Base-by-base conservation (phyloP, 495 filamentous ascomycete species). In the Xylaria acuta region DNA sequence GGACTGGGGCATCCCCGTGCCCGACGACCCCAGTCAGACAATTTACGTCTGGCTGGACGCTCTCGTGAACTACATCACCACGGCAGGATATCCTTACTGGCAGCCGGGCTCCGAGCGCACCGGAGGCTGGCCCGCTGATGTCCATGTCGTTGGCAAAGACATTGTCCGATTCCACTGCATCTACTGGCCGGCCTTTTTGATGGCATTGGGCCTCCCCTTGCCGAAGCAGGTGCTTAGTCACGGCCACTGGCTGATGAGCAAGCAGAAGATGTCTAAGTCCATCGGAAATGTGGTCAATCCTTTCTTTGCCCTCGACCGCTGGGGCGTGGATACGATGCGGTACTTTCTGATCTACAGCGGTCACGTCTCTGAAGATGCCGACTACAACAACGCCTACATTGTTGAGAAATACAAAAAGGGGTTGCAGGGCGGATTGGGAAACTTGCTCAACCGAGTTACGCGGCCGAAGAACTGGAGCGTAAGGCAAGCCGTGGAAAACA, bases 41-140 rank as follows among this genome's bases (percentile, higher is more conserved):
- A 95, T 99, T 73, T 99, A 98, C 78, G 97, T 98, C 45, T 99
- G 96, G 96, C 86, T 99, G 5, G 97, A 98, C 82, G 96, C 96
- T 5, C 86, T 99, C 32, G 87, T 98, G 73, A 98, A 98, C 80
- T 98, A 99, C 76, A 81, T 97, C 74, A 97, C 94, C 40, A 92
- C 89, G 70, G 89, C 93, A 20, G 93, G 94, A 22, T 98, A 97
- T 77, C 95, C 96, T 0, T 82, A 84, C 64, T 93, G 91, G 82
- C 73, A 84, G 0, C 92, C 94, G 1, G 91, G 91, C 40, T 69
- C 71, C 8, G 81, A 85, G 54, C 76, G 79, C 5, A 80, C 80
- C 2, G 84, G 86, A 20, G 92, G 91, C 30, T 99, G 97, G 97
- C 97, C 96, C 41, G 95, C 92, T 22, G 91, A 99, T 80, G 84